phyloP scores from a whole-genome alignment of 2,329 filamentous ascomycete genomes.

The Colletotrichum sublineola region DNA sequence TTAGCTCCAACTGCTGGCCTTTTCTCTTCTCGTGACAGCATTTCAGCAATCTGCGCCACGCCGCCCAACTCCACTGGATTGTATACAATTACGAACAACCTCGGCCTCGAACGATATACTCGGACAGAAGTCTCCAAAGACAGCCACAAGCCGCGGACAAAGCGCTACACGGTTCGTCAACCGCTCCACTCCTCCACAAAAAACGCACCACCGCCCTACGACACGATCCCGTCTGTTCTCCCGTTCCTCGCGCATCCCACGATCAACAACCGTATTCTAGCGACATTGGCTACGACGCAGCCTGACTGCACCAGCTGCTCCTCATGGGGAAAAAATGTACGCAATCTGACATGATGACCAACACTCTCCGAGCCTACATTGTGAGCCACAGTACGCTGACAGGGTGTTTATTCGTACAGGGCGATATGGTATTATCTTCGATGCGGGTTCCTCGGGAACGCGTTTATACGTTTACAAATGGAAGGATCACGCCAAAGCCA shows the following conservation, averaged over 20 bases:
- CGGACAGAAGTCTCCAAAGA: not conserved
- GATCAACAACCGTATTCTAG: not conserved
- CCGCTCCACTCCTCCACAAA: not conserved
- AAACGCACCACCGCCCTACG: not conserved
- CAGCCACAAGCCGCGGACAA: not conserved
- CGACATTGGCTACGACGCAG: conserved; percentile 15
- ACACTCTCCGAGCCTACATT: conserved; percentile 7
- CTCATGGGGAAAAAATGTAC: conserved; percentile 55
- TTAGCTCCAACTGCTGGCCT: conserved; percentile 4
- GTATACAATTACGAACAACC: conserved; percentile 15
- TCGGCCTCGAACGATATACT: not conserved
- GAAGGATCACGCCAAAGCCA: conserved; percentile 79
- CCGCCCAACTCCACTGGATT: not conserved
- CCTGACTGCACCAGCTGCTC: conserved; percentile 22
- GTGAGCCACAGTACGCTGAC: conserved; percentile 4
- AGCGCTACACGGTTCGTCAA: not conserved
- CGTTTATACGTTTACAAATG: conserved; percentile 95
- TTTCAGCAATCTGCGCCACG: not conserved
- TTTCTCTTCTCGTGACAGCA: conserved; percentile 5
- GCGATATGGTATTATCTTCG: conserved; percentile 93
- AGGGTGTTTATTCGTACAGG: conserved; percentile 52
- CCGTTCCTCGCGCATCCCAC: not conserved
- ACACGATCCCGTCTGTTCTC: not conserved
- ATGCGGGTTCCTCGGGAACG: conserved; percentile 97
- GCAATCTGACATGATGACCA: conserved; percentile 23